Percentiles rank a stretch among this genome's conserved stretches.
Evolutionary conservation across 2,329 filamentous ascomycete species (phyloP).

Genomic region (Colletotrichum cordylinicola): DNA sequence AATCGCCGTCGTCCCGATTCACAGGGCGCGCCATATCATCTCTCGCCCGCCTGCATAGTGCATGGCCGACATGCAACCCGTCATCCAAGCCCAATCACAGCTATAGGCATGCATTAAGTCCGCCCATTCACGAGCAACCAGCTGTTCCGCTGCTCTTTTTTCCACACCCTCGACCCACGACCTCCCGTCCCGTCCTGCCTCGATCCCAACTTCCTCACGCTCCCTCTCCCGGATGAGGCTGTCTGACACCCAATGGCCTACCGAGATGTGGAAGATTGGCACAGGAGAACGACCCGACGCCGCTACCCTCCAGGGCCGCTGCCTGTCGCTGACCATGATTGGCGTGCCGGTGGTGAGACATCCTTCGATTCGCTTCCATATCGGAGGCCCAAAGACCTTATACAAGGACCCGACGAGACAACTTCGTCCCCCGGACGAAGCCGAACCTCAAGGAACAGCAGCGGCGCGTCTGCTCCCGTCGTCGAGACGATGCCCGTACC

Average conservation of each 20-base stretch:
- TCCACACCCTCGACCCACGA: not conserved
- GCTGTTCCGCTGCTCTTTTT: slow-evolving; percentile 16
- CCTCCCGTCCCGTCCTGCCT: not conserved
- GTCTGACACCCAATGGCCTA: slow-evolving; percentile 23
- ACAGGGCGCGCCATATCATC: slow-evolving; percentile 20
- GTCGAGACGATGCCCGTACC: slow-evolving; percentile 18
- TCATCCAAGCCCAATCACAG: slow-evolving; percentile 22
- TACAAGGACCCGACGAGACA: slow-evolving; percentile 37
- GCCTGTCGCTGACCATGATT: slow-evolving; percentile 33
- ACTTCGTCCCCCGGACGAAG: slow-evolving; percentile 31
- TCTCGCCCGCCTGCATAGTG: slow-evolving; percentile 11
- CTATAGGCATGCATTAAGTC: slow-evolving; percentile 14
- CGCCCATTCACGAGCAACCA: slow-evolving; percentile 21
- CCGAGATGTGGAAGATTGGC: slow-evolving; percentile 22
- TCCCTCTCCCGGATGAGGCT: slow-evolving; percentile 19
- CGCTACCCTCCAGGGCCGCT: slow-evolving; percentile 23
- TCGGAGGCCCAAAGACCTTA: slow-evolving; percentile 28
- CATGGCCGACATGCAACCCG: slow-evolving; percentile 19
- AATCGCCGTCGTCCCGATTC: not conserved
- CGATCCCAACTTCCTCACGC: not conserved
- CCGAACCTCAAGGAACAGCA: slow-evolving; percentile 13
- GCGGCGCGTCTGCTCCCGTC: slow-evolving; percentile 13
- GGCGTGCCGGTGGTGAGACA: slow-evolving; percentile 31
- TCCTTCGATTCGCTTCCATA: slow-evolving; percentile 39
- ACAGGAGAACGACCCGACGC: slow-evolving; percentile 19